Conservation (phyloP, 2,329 filamentous ascomycete genomes). For the Fusarium sp. region DNA sequence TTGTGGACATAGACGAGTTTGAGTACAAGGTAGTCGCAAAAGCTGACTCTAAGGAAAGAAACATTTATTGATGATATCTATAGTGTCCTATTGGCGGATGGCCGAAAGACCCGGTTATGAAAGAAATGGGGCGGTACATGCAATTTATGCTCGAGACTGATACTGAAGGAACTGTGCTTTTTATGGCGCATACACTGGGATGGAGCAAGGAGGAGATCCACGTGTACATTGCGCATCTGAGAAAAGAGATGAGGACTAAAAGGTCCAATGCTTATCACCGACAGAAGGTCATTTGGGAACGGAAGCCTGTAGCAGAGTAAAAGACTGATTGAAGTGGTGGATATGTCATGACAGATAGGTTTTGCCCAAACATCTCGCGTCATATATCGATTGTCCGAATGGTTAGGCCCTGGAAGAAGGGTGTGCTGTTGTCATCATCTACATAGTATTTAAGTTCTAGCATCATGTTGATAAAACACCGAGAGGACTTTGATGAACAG, state of each 20-base stretch:
- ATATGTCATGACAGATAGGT: too few relatives aligned
- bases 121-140: not conserved
- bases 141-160: constrained; percentile 9
- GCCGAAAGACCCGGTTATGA: not conserved
- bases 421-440: too few relatives aligned
- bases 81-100: not conserved
- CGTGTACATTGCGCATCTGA: not conserved
- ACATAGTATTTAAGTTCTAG: too few relatives aligned
- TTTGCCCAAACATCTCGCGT: too few relatives aligned
- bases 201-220: not conserved
- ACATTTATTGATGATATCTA: not conserved
- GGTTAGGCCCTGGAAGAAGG: too few relatives aligned
- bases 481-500: too few relatives aligned
- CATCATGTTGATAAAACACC: too few relatives aligned
- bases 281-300: not conserved
- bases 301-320: not conserved
- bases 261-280: not conserved
- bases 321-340: not conserved
- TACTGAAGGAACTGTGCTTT: not conserved
- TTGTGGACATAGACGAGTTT: not conserved
- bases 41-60: accelerated
- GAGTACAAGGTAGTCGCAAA: not conserved
- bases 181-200: not conserved
- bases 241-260: not conserved
- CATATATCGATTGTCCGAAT: too few relatives aligned